phyloP scores from a whole-genome alignment of 2,329 filamentous ascomycete species.

The Diaporthe sp. region DNA sequence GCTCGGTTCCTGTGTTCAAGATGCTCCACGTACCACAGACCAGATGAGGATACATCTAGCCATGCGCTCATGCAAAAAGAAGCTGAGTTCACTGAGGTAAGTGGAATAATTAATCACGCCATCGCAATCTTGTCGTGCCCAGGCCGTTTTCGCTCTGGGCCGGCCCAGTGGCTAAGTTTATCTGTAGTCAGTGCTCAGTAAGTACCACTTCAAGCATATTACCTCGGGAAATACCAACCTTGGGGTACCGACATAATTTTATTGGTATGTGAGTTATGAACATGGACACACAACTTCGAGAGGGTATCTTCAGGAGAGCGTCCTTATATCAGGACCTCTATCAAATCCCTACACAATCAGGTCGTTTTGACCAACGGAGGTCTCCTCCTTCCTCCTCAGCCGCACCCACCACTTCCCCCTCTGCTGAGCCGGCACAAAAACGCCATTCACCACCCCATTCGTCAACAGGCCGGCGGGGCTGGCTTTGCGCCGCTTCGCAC shows the following conservation, averaged over 20 bases:
- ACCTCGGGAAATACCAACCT: background rate
- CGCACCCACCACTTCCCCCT: constrained; percentile 18
- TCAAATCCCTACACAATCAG: background rate
- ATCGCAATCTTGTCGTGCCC: constrained; percentile 5
- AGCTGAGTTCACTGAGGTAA: background rate
- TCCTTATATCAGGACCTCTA: no score
- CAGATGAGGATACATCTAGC: background rate
- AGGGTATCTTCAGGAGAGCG: background rate
- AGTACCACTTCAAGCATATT: background rate
- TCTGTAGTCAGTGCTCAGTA: constrained; percentile 5
- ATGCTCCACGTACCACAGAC: background rate
- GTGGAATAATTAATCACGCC: constrained; percentile 4
- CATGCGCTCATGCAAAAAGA: background rate
- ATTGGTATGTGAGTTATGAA: background rate
- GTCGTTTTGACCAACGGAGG: background rate
- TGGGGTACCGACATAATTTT: background rate
- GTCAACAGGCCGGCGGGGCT: background rate
- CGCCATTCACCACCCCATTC: background rate
- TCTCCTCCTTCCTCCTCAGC: constrained; percentile 16
- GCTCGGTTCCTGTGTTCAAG: background rate
- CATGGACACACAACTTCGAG: no score
- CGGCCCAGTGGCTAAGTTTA: background rate
- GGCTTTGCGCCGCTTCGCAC: constrained; percentile 12
- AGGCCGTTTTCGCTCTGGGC: constrained; percentile 4
- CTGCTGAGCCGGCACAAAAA: background rate